Percentiles rank a stretch among this genome's conserved stretches.
These are phyloP conservation scores for Solanum paucissectum DNA, from an alignment of 257 asterid species.

Conservation along the genomic window DNA sequence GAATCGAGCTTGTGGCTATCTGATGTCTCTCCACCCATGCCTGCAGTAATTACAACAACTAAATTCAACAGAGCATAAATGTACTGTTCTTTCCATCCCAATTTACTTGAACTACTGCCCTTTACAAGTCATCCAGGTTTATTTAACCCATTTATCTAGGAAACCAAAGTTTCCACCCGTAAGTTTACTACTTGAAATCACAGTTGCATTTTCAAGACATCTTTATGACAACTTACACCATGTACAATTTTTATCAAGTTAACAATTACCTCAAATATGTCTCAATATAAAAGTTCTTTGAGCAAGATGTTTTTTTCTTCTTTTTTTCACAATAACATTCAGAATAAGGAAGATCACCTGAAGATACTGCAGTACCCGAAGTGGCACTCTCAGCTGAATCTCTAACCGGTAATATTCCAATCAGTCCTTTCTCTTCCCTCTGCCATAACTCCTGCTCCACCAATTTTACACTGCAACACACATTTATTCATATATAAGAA, in stretches of 20 bases:
- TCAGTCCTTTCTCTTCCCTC: slow-evolving; percentile 94
- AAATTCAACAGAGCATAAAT: background rate
- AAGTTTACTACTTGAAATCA: background rate
- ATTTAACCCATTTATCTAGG: background rate
- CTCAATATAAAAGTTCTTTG: background rate
- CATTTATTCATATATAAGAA: background rate
- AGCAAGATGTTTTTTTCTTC: background rate
- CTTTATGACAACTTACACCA: background rate
- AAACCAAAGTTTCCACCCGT: background rate
- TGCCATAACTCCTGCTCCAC: slow-evolving; percentile 99
- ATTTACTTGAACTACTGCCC: background rate
- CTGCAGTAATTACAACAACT: slow-evolving; percentile 17
- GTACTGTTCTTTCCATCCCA: background rate
- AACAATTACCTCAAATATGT: background rate
- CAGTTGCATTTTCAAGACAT: background rate
- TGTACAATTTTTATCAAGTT: background rate
- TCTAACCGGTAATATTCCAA: slow-evolving; percentile 90
- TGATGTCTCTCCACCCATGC: slow-evolving; percentile 32
- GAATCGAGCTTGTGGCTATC: slow-evolving; percentile 62
- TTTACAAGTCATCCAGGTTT: background rate
- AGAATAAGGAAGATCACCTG: slow-evolving; percentile 39
- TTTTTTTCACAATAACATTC: background rate
- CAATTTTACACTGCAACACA: slow-evolving; percentile 62
- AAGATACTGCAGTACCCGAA: slow-evolving; percentile 29
- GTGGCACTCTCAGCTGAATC: slow-evolving; percentile 60